These are phyloP conservation scores for Sarocladiaceae sp. DNA, from an alignment of 2,329 filamentous ascomycete species.

Conservation along the genomic window DNA sequence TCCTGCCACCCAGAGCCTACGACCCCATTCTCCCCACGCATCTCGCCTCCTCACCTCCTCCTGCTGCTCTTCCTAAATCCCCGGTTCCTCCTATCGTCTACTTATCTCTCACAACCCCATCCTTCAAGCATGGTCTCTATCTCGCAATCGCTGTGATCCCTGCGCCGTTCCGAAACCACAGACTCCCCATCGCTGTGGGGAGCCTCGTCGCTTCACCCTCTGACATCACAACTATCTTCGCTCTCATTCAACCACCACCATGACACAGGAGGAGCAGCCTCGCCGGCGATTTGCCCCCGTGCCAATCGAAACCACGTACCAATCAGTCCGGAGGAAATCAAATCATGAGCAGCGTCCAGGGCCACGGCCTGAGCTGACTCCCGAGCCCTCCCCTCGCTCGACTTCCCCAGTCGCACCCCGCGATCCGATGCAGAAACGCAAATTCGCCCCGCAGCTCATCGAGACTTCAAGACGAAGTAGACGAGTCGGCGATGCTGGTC, in stretches of 20 bases:
- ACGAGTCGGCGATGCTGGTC: constrained; percentile 56
- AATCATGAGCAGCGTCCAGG: constrained; percentile 25
- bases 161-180: background rate
- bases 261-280: constrained; percentile 34
- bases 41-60: background rate
- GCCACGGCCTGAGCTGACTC: constrained; percentile 52
- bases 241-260: constrained; percentile 17
- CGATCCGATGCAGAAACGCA: constrained; percentile 36
- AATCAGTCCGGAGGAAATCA: constrained; percentile 43
- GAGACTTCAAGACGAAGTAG: constrained; percentile 71
- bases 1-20: too few relatives aligned
- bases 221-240: constrained; percentile 5
- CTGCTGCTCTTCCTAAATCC: background rate
- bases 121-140: constrained; percentile 7
- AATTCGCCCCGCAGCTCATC: constrained; percentile 73
- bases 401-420: constrained; percentile 30
- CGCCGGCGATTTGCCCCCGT: constrained; percentile 60
- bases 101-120: background rate
- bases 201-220: constrained; percentile 1
- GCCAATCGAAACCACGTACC: constrained; percentile 66
- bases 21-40: background rate
- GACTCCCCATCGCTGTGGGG: background rate
- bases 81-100: background rate
- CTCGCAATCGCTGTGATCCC: background rate
- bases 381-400: constrained; percentile 45